A percentile compares a stretch with the other conserved stretches of the same genome.
Evolutionary conservation across 306 rosid genomes (phyloP).

Genomic region (Castanea sativa): DNA sequence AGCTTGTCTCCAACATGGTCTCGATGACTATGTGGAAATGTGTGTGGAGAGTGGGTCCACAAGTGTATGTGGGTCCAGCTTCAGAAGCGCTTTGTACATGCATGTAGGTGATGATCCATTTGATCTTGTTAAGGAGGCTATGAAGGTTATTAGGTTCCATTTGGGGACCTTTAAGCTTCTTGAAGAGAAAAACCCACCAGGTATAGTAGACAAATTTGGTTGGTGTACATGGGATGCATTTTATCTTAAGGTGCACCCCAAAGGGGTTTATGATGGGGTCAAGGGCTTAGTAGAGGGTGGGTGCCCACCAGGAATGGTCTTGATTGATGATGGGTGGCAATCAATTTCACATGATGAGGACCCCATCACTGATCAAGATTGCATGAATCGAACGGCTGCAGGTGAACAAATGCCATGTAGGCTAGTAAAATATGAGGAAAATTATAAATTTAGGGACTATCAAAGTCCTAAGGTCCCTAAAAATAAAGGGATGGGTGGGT

Average conservation of each 20-base stretch:
- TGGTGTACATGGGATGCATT: constrained; percentile 92
- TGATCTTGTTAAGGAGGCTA: constrained; percentile 41
- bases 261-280: constrained; percentile 49
- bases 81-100: constrained; percentile 50
- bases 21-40: constrained; percentile 32
- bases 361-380: constrained; percentile 12
- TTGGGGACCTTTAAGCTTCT: constrained; percentile 55
- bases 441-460: constrained; percentile 49
- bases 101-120: constrained; percentile 55
- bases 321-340: constrained; percentile 83
- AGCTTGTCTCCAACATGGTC: constrained; percentile 45
- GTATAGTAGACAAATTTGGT: constrained; percentile 60
- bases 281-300: constrained; percentile 54
- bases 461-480: neutral
- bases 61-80: constrained; percentile 32
- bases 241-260: constrained; percentile 62
- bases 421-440: constrained; percentile 50
- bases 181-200: constrained; percentile 58
- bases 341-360: constrained; percentile 49
- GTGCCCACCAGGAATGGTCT: constrained; percentile 58
- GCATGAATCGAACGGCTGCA: constrained; percentile 32
- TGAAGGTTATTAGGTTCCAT: constrained; percentile 38
- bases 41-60: constrained; percentile 76
- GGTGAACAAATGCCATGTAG: constrained; percentile 67
- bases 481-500: constrained; percentile 46